These are phyloP conservation scores for Gaeumannomyces tritici DNA, from an alignment of 2,329 filamentous ascomycete genomes.

Conservation along the genomic window DNA sequence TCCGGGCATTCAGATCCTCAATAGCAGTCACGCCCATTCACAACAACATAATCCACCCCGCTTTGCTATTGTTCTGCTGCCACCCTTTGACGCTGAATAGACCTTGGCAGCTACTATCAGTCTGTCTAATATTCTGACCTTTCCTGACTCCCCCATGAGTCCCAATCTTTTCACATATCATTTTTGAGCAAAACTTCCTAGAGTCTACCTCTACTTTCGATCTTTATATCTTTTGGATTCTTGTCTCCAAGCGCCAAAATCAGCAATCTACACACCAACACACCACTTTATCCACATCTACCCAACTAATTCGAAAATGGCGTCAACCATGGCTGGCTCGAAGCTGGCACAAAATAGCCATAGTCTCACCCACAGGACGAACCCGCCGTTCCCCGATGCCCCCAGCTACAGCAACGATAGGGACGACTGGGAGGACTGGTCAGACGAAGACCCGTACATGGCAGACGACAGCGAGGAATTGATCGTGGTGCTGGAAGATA, in stretches of 20 bases:
- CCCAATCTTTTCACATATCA: background rate
- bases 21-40: background rate
- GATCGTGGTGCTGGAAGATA: conserved; percentile 8
- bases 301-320: conserved; percentile 1
- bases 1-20: background rate
- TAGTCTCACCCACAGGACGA: background rate
- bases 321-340: conserved; percentile 14
- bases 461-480: conserved; percentile 27
- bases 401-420: conserved; percentile 8
- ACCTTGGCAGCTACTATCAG: too few species aligned
- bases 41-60: background rate
- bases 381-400: background rate
- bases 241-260: background rate
- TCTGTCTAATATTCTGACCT: background rate
- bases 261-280: background rate
- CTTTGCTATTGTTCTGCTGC: background rate
- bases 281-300: conserved; percentile 3
- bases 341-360: conserved; percentile 9
- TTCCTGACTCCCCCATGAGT: background rate
- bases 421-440: conserved; percentile 46
- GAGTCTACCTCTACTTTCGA: background rate
- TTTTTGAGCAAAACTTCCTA: background rate
- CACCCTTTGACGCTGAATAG: background rate
- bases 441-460: conserved; percentile 32
- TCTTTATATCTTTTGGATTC: conserved; percentile 5